Conservation (phyloP, 805 yeast species). For the Blastobotrys terrestris region DNA sequence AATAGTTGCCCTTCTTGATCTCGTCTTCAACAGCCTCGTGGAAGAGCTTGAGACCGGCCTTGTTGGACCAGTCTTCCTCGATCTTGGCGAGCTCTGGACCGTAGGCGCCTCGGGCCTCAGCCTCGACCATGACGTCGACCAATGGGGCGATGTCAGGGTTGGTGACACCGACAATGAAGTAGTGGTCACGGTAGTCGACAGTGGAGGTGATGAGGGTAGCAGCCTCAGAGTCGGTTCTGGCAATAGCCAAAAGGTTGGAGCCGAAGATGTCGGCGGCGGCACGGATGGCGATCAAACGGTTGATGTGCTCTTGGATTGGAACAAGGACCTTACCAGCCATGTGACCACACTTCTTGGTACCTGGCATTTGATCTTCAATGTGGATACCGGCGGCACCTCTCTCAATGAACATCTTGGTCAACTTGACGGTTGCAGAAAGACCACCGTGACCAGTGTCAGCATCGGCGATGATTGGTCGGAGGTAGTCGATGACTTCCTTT, state of each 20-base stretch:
- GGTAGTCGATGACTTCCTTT: slow-evolving; percentile 72
- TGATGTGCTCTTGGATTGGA: slow-evolving; percentile 96
- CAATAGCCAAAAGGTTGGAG: slow-evolving; percentile 77
- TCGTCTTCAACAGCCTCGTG: slow-evolving; percentile 87
- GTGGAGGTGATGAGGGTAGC: slow-evolving; percentile 92
- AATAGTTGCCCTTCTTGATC: slow-evolving; percentile 52
- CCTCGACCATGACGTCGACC: slow-evolving; percentile 71
- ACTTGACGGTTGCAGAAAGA: slow-evolving; percentile 88
- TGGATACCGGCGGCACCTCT: slow-evolving; percentile 99
- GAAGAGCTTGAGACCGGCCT: slow-evolving; percentile 82
- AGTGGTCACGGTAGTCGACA: slow-evolving; percentile 91
- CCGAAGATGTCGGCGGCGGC: slow-evolving; percentile 93
- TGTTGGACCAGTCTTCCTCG: slow-evolving; percentile 75
- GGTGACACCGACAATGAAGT: slow-evolving; percentile 84
- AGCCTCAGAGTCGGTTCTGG: slow-evolving; percentile 97
- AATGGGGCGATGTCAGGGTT: slow-evolving; percentile 74
- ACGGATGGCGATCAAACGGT: slow-evolving; percentile 87
- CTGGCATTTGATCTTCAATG: slow-evolving; percentile 98
- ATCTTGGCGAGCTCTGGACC: slow-evolving; percentile 66
- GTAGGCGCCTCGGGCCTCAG: slow-evolving; percentile 66
- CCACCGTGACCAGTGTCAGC: slow-evolving; percentile 99
- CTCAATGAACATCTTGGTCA: slow-evolving; percentile 93
- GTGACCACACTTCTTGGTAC: slow-evolving; percentile 98
- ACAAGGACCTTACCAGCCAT: slow-evolving; percentile 98
- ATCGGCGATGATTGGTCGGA: slow-evolving; percentile 94